Percentiles rank a stretch among this genome's conserved stretches.
Conservation (phyloP, 2,329 filamentous ascomycete genomes). For the Trichoderma pleuroti region DNA sequence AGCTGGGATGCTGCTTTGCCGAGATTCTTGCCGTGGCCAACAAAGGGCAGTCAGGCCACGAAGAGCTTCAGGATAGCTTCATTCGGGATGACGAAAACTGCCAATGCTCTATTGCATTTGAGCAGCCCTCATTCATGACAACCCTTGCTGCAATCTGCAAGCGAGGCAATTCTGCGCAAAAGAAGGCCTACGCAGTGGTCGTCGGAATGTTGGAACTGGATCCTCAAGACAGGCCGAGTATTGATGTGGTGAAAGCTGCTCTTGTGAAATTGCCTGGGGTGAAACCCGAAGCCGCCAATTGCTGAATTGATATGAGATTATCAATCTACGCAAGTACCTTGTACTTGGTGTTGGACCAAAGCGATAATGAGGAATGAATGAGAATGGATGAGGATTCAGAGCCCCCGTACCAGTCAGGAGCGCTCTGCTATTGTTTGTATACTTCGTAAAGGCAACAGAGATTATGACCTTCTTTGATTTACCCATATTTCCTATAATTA, state of each 20-base stretch:
- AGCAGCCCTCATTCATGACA: neutral
- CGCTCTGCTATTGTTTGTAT: neutral
- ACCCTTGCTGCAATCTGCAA: neutral
- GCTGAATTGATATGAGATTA: neutral
- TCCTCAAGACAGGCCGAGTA: neutral
- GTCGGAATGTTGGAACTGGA: neutral
- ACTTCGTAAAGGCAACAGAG: no score
- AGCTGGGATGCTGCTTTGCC: conserved; percentile 8
- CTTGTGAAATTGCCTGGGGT: neutral
- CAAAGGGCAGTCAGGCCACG: neutral
- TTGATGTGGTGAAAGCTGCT: neutral
- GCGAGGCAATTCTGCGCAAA: neutral
- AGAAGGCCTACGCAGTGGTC: neutral
- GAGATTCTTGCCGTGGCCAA: neutral
- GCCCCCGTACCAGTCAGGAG: neutral
- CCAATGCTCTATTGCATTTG: neutral
- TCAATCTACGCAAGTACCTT: neutral
- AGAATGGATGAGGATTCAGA: neutral
- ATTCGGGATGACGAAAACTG: neutral
- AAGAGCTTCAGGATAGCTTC: neutral
- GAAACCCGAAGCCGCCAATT: neutral
- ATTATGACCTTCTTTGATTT: no score
- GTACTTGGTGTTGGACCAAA: neutral
- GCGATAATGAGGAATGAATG: neutral
- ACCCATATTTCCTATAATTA: neutral